These are phyloP conservation scores for Ceratobasidium papillatum DNA, from an alignment of 1,284 basidiomycete species.

Conservation along the genomic window DNA sequence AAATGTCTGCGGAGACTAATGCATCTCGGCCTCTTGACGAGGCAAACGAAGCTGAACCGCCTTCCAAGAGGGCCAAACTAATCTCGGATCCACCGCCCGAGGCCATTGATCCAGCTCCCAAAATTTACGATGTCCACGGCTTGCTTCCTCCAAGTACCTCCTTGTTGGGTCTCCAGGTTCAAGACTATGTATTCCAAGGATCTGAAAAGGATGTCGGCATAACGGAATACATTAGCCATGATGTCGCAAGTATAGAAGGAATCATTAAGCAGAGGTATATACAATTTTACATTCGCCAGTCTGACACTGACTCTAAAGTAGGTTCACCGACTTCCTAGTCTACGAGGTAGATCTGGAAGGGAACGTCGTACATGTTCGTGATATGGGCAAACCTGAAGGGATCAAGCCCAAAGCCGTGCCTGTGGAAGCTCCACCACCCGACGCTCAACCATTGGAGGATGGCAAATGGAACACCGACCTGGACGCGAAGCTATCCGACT, in stretches of 20 bases:
- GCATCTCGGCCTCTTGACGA: slow-evolving; percentile 28
- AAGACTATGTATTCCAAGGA: slow-evolving; percentile 64
- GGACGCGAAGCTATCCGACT: slow-evolving; percentile 62
- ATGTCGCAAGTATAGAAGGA: slow-evolving; percentile 78
- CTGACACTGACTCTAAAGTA: slow-evolving; percentile 50
- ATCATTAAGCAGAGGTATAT: slow-evolving; percentile 93
- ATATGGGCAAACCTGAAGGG: slow-evolving; percentile 70
- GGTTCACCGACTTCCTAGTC: slow-evolving; percentile 95
- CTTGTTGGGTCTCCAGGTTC: slow-evolving; percentile 46
- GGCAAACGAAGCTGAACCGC: slow-evolving; percentile 3
- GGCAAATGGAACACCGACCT: slow-evolving; percentile 12
- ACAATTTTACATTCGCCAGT: not conserved
- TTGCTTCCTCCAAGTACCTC: slow-evolving; percentile 75
- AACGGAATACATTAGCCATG: slow-evolving; percentile 81
- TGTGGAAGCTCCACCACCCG: slow-evolving; percentile 1
- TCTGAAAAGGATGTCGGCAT: slow-evolving; percentile 90
- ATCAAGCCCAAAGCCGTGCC: slow-evolving; percentile 40
- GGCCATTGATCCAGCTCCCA: not conserved
- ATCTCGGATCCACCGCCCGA: not conserved
- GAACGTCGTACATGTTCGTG: slow-evolving; percentile 79
- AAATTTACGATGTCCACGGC: slow-evolving; percentile 51
- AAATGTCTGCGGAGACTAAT: slow-evolving; percentile 15
- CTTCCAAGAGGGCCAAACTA: slow-evolving; percentile 30
- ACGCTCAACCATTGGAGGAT: not conserved
- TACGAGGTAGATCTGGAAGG: slow-evolving; percentile 85